Percentiles rank a stretch among this genome's conserved stretches.
Evolutionary conservation across 176 grass and related monocot genomes (phyloP).

Genomic region (Puya raimondii): DNA sequence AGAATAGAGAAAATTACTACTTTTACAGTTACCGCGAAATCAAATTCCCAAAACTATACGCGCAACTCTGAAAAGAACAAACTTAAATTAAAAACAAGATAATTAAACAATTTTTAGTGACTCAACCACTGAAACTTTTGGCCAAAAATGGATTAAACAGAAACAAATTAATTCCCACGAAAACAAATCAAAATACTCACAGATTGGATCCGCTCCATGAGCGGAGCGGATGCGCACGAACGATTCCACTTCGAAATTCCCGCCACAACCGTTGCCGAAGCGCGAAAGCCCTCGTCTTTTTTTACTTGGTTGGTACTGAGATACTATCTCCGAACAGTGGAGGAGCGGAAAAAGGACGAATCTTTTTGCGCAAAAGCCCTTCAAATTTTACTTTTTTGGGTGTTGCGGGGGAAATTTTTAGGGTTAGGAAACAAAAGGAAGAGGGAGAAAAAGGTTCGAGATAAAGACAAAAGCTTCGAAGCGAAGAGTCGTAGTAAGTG

Average conservation of each 20-base stretch:
- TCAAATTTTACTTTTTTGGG: not conserved
- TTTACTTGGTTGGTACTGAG: no score
- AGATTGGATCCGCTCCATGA: conserved; percentile 25
- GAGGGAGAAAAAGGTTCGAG: not conserved
- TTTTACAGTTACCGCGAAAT: no score
- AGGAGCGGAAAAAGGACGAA: not conserved
- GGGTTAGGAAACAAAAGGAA: not conserved
- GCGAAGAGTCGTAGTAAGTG: not conserved
- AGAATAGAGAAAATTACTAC: not conserved
- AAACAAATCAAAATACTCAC: conserved; percentile 19
- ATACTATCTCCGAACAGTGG: not conserved
- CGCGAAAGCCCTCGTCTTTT: not conserved
- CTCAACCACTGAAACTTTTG: no score
- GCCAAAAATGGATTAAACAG: not conserved
- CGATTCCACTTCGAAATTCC: not conserved
- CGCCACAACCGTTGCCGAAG: not conserved
- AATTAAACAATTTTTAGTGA: no score
- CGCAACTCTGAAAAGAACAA: no score
- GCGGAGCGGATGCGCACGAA: no score
- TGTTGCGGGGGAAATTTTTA: not conserved
- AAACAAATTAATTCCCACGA: not conserved
- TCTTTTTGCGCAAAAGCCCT: not conserved
- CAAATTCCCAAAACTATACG: no score
- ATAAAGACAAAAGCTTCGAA: not conserved
- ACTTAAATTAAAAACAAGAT: no score